phyloP scores from a whole-genome alignment of 345 rosid genomes.

The Hibiscus tridactylites region DNA sequence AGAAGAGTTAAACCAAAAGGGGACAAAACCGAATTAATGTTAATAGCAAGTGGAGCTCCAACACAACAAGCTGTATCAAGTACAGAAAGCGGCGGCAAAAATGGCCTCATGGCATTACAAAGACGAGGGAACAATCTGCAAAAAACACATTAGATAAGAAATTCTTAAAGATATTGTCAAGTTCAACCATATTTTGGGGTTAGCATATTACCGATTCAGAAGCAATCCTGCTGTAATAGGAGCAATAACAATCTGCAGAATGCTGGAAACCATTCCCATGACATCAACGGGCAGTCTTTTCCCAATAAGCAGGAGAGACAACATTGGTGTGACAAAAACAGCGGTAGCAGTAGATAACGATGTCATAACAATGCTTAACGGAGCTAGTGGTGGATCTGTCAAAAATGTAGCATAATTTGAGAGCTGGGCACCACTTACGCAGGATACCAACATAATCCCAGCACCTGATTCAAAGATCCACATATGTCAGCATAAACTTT shows the following conservation, averaged over 20 bases:
- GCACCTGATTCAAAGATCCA: slow-evolving; percentile 44
- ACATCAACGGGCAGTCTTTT: slow-evolving; percentile 89
- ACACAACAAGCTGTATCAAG: slow-evolving; percentile 80
- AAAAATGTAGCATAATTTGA: slow-evolving; percentile 87
- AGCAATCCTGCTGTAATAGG: slow-evolving; percentile 83
- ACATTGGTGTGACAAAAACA: slow-evolving; percentile 66
- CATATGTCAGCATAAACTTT: slow-evolving; percentile 5
- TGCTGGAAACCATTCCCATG: slow-evolving; percentile 84
- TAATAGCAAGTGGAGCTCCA: slow-evolving; percentile 88
- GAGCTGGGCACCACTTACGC: slow-evolving; percentile 96
- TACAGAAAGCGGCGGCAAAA: slow-evolving; percentile 69
- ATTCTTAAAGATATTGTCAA: slow-evolving; percentile 3
- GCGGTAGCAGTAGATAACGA: slow-evolving; percentile 86
- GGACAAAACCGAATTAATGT: slow-evolving; percentile 64
- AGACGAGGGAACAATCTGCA: slow-evolving; percentile 69
- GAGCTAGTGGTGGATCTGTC: slow-evolving; percentile 77
- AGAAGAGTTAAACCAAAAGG: slow-evolving; percentile 55
- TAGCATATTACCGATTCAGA: slow-evolving; percentile 51
- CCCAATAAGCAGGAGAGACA: slow-evolving; percentile 81
- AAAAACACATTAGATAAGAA: slow-evolving; percentile 5
- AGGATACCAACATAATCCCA: slow-evolving; percentile 90
- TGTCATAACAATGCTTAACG: slow-evolving; percentile 92
- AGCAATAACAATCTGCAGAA: slow-evolving; percentile 72
- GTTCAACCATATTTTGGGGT: background rate
- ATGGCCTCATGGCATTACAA: slow-evolving; percentile 54